phyloP scores from a whole-genome alignment of 2,329 filamentous ascomycete genomes.

The Trematosphaeria pertusa region DNA sequence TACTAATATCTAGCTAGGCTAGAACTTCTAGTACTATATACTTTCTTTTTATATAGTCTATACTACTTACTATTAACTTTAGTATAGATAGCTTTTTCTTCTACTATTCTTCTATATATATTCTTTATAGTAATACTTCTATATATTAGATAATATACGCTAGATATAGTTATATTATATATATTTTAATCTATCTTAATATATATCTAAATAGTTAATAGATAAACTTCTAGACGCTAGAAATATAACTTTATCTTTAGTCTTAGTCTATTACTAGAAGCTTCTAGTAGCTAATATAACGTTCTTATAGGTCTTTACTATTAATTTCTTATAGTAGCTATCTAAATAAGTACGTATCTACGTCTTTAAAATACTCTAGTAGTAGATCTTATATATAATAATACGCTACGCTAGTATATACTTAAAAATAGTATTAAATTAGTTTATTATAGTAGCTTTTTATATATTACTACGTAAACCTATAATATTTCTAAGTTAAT shows the following conservation, averaged over 20 bases:
- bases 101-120: neutral
- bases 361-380: neutral
- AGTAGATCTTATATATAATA: neutral
- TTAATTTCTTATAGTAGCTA: constrained; percentile 1
- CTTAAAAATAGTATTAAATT: neutral
- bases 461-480: too few relatives aligned
- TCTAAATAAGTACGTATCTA: neutral
- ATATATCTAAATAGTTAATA: neutral
- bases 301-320: neutral
- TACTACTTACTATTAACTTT: neutral
- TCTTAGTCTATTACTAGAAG: neutral
- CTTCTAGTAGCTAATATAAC: neutral
- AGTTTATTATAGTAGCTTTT: neutral
- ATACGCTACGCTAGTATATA: neutral
- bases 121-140: constrained; percentile 3
- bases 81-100: neutral
- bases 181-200: neutral
- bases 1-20: neutral
- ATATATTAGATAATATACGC: neutral
- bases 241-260: neutral
- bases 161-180: neutral
- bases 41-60: neutral
- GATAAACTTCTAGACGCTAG: neutral
- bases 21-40: constrained; percentile 2
- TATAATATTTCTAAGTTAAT: neutral